Base-by-base conservation (phyloP, 768 basidiomycete species). In the Termitomyces sp. region DNA sequence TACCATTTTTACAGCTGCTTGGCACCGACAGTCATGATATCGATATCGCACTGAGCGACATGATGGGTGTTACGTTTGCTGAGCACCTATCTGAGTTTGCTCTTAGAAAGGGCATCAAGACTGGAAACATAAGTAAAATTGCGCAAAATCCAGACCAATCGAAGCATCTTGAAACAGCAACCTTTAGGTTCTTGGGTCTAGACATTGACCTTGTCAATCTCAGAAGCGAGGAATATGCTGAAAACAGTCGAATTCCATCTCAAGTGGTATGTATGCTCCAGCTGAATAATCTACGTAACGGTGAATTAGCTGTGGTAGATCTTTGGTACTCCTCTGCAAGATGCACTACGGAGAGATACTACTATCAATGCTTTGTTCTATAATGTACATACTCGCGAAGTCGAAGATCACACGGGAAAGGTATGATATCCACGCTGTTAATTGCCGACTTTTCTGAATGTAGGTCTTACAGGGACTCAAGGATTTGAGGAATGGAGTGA, bases 351-450 rank as follows among this genome's bases (percentile, higher is more conserved):
- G 55, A 79, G 97, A 66, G 97, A 99, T 70, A 84, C 90, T 32
- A 98, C 97, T 1, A 97, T 99, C 71, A 99, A 99, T 68, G 78
- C 96, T 0, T 76, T 99, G 7, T 98, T 98, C 75, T 98, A 95
- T 75, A 98, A 99, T 64, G 83, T 99, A 1, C 94, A 97, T 67
- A 87, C 88, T 1, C 82, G 86, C 14, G 64, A 75, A 3, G 88
- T 99, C 2, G 97, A 99, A 68, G 97, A 99, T 69, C 82, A 82
- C 66, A 96, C 94, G 1, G 82, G 79, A 65, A 88, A 86, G 81
- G 93, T 88, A 68, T 33, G 60, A 59, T 33, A 49, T 28, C 16
- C 36, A 26, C 43, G 35, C n/a, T 28, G 9, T 16, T 7, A 36
- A 57, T 56, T 53, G 60, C 63, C 57, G 59, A 56, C 56, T 41